phyloP scores from a whole-genome alignment of 768 basidiomycete species.

The Trametes coccinea region DNA sequence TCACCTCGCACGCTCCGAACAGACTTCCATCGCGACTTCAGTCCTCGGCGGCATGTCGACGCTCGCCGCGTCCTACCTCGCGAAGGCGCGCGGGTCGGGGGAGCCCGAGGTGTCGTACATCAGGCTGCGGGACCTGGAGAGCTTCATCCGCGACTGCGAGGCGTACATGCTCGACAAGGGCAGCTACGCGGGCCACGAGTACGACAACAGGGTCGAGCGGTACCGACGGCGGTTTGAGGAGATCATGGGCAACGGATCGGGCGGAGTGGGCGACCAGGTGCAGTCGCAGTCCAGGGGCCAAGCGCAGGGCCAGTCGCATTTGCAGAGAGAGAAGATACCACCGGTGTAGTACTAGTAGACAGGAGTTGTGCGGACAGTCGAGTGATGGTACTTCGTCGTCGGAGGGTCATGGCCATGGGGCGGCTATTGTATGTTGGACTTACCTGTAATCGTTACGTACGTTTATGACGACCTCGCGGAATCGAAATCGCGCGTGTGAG shows the following conservation, averaged over 20 bases:
- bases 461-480: background rate
- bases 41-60: constrained; percentile 63
- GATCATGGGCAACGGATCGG: constrained; percentile 42
- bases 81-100: constrained; percentile 64
- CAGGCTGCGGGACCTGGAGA: constrained; percentile 60
- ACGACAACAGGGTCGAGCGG: constrained; percentile 31
- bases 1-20: background rate
- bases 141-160: constrained; percentile 62
- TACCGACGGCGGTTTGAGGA: constrained; percentile 48
- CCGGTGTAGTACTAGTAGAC: background rate
- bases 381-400: background rate
- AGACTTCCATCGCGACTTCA: constrained; percentile 42
- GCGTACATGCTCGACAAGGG: constrained; percentile 61
- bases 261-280: constrained; percentile 17
- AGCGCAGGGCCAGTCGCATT: constrained; percentile 1
- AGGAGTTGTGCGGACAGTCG: background rate
- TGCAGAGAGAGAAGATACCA: constrained; percentile 10
- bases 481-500: too few relatives aligned
- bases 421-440: background rate
- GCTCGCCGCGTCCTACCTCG: constrained; percentile 69
- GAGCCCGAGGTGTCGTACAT: constrained; percentile 67
- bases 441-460: background rate
- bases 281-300: background rate
- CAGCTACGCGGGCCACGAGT: constrained; percentile 38
- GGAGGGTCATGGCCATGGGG: background rate